Conservation (phyloP, 352 stramenopile genomes). For the Lagenidium sp. region DNA sequence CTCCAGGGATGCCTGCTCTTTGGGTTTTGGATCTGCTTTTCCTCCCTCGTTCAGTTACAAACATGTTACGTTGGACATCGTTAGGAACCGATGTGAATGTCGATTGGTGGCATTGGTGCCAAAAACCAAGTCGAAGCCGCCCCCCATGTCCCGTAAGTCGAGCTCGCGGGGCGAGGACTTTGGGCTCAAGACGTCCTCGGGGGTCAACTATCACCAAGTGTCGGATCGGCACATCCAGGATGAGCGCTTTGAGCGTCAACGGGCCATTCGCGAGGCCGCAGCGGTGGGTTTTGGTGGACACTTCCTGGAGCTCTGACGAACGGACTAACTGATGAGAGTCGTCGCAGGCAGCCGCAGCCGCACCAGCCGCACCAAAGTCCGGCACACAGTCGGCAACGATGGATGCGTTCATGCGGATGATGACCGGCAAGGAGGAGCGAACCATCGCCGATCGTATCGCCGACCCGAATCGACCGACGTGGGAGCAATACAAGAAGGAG, state of each 20-base stretch:
- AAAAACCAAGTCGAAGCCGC: too few species aligned
- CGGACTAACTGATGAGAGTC: background rate
- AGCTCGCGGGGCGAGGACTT: slow-evolving; percentile 33
- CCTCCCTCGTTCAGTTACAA: slow-evolving; percentile 13
- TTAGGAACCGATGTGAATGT: slow-evolving; percentile 5
- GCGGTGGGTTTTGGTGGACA: slow-evolving; percentile 31
- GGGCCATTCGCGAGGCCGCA: slow-evolving; percentile 31
- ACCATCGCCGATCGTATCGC: slow-evolving; percentile 91
- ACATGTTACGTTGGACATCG: too few species aligned
- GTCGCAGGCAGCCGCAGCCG: slow-evolving; percentile 8
- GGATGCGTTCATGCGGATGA: slow-evolving; percentile 91
- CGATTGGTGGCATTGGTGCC: too few species aligned
- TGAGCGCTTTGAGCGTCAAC: slow-evolving; percentile 71
- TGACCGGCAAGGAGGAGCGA: slow-evolving; percentile 90
- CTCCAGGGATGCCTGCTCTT: background rate
- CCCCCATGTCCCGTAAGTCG: slow-evolving; percentile 17
- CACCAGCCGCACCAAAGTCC: slow-evolving; percentile 8
- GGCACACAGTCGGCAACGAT: slow-evolving; percentile 73
- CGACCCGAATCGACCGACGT: slow-evolving; percentile 91
- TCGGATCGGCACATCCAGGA: slow-evolving; percentile 78
- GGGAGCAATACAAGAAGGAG: slow-evolving; percentile 96
- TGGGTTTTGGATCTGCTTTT: slow-evolving; percentile 11
- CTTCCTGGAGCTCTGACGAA: too few species aligned
- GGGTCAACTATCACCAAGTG: slow-evolving; percentile 80
- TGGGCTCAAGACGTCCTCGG: slow-evolving; percentile 67